Percentiles rank a stretch among this genome's conserved stretches.
Evolutionary conservation across 2,329 filamentous ascomycete genomes (phyloP).

Genomic region (Cercospora sesami): DNA sequence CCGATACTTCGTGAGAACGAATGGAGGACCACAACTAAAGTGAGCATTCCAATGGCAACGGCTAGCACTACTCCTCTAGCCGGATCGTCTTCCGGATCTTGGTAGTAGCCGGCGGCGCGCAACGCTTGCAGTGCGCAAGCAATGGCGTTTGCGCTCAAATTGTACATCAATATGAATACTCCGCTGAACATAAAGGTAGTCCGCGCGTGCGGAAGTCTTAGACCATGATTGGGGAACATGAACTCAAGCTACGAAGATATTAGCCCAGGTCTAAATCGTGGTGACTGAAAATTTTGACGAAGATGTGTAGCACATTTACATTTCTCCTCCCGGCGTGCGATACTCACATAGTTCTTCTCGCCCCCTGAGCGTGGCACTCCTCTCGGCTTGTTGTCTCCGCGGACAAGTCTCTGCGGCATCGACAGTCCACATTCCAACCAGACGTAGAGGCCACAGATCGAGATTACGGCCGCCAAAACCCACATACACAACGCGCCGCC

Average conservation of each 20-base stretch:
- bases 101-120: conserved; percentile 38
- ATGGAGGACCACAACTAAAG: conserved; percentile 52
- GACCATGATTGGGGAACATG: conserved; percentile 45
- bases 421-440: conserved; percentile 52
- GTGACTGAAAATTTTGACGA: not conserved
- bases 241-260: conserved; percentile 8
- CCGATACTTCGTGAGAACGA: conserved; percentile 52
- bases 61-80: conserved; percentile 44
- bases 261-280: not conserved
- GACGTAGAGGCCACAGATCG: conserved; percentile 39
- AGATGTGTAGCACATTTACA: not conserved
- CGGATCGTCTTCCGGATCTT: conserved; percentile 16
- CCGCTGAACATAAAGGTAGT: conserved; percentile 50
- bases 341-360: conserved; percentile 53
- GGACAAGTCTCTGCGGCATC: conserved; percentile 45
- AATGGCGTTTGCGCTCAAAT: conserved; percentile 53
- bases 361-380: conserved; percentile 50
- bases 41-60: conserved; percentile 50
- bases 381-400: conserved; percentile 42
- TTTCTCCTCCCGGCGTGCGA: conserved; percentile 19
- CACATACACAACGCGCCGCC: conserved; percentile 43
- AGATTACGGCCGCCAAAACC: conserved; percentile 44
- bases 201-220: conserved; percentile 38
- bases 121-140: conserved; percentile 47
- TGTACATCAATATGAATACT: conserved; percentile 50